Base-by-base conservation (phyloP, 257 asterid genomes). In the Thymus quinquecostatus region DNA sequence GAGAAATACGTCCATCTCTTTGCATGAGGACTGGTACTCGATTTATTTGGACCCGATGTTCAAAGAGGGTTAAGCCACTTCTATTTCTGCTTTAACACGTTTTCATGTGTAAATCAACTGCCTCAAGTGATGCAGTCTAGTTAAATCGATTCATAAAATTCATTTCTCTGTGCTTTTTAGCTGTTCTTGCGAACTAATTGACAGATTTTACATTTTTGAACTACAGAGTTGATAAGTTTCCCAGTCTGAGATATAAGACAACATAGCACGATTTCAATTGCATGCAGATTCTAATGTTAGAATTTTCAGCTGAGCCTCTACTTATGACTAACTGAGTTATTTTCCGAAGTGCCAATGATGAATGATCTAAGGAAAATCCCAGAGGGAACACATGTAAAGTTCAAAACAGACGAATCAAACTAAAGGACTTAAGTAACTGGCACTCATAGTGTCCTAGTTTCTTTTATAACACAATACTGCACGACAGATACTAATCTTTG, bases 1-100 rank as follows among this genome's bases (percentile, higher is more conserved):
- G 6, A 29, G 12, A 76, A 72, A 43, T 81, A 83, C 60, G 7
- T 79, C 75, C 45, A 56, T 28, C 21, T 8, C 1, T 69, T 84
- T 38, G 1, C n/a, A 6, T 75, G 63, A 78, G 33, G 27, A 8
- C 40, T 53, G n/a, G n/a, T n/a, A n/a, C n/a, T n/a, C n/a, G n/a
- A n/a, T n/a, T n/a, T n/a, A 21, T 21, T 21, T 21, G 21, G 21
- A 21, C 21, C 21, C 21, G 21, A 21, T 21, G 21, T 21, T 21
- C 0, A 21, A 21, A 21, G 21, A 21, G 21, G 21, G 21, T 21
- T 21, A 21, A 21, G 21, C 21, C 21, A 21, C 21, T 21, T 21
- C 21, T 21, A 21, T 21, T 21, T 21, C 21, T 21, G 21, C 21
- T 21, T 21, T 21, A 21, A 21, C 21, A 21, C 21, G 21, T 21